Evolutionary conservation across 2,329 filamentous ascomycete genomes (phyloP), one percentile per base, ranked within the genome.

Genomic region (Plectosphaerella cucumerina): DNA sequence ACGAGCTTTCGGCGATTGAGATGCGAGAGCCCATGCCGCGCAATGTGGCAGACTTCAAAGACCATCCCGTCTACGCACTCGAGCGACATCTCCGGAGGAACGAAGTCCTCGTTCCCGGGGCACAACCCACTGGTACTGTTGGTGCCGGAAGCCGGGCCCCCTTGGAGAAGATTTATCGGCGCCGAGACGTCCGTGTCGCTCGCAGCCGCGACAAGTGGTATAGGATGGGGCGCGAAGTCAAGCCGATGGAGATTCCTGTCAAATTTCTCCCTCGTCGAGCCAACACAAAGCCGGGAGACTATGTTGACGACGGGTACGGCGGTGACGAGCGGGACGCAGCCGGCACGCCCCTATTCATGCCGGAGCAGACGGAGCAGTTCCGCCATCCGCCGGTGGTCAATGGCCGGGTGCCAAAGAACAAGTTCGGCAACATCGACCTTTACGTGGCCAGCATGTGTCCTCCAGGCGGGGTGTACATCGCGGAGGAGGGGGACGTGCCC

Each of bases 371-470:
- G 0, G 80, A 87, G 14, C 54, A 85, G 0, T 97, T 96, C 66
- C 70, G 81, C 12, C 82, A 93, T 1, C 87, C 90, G 1, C 86
- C 90, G 0, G 85, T 97, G 1, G 74, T 88, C 4, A 71, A 84
- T 48, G 92, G 91, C 1, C 75, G 77, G 12, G 80, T 97, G 2
- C 93, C 94, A 0, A 93, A 90, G 70, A 99, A 99, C 64, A 85
- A 87, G 17, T 99, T 90, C 66, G 91, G 91, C 11, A 99, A 99
- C 62, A 86, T 97, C 53, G 94, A 97, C 62, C 81, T 96, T 37
- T 97, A 93, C 65, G 91, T 96, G 11, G 86, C 90, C 0, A 90
- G 84, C 55, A 97, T 99, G 94, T 77, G 97, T 1, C 94, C 94
- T 0, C 70, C 72, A 39, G 93, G 94, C 0, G 92, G 89, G 2